Conservation (phyloP, 2,329 filamentous ascomycete species). For the Parastagonospora avenae region DNA sequence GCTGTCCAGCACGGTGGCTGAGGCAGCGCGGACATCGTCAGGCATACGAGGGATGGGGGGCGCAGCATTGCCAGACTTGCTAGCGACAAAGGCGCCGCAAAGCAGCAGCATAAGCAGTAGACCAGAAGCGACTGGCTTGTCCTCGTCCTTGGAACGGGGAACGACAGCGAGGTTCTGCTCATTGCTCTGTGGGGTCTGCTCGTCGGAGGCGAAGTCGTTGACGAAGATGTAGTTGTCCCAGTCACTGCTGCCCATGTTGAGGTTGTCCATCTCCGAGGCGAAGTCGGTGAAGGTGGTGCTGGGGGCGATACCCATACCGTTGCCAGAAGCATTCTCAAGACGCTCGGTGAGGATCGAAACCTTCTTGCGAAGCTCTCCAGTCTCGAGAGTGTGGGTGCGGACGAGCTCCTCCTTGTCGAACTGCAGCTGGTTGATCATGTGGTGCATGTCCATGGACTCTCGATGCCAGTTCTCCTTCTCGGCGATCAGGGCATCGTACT, state of each 20-base stretch:
- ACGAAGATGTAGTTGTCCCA: slow-evolving; percentile 86
- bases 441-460: slow-evolving; percentile 75
- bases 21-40: slow-evolving; percentile 79
- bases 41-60: slow-evolving; percentile 77
- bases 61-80: slow-evolving; percentile 74
- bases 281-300: slow-evolving; percentile 70
- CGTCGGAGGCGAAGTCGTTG: slow-evolving; percentile 70
- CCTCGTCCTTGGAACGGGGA: slow-evolving; percentile 52
- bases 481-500: slow-evolving; percentile 56
- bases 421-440: slow-evolving; percentile 76
- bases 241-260: slow-evolving; percentile 74
- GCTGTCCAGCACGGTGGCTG: slow-evolving; percentile 76
- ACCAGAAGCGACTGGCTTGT: slow-evolving; percentile 73
- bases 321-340: slow-evolving; percentile 63
- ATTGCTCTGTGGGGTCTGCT: slow-evolving; percentile 44
- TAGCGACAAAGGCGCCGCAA: slow-evolving; percentile 93
- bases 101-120: slow-evolving; percentile 94
- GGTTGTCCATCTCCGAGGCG: slow-evolving; percentile 81
- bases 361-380: slow-evolving; percentile 89
- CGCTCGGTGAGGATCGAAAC: slow-evolving; percentile 78
- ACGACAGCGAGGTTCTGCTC: slow-evolving; percentile 50
- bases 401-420: slow-evolving; percentile 93
- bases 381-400: slow-evolving; percentile 85
- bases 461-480: slow-evolving; percentile 70
- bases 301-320: slow-evolving; percentile 54